Conservation (phyloP, 2,329 filamentous ascomycete species). For the Fusarium avenaceum region DNA sequence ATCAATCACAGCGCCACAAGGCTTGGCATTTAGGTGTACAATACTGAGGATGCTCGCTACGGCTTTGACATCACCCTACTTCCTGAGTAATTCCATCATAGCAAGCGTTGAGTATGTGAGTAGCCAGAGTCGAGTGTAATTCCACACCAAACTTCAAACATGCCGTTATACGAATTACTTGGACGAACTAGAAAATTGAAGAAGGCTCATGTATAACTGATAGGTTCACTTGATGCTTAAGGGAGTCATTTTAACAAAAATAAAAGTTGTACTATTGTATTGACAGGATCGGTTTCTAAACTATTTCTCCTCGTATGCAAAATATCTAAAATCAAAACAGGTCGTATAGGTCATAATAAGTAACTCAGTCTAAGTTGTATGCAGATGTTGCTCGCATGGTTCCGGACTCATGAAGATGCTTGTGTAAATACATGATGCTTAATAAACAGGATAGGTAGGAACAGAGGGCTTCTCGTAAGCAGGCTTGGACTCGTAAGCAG, state of each 20-base stretch:
- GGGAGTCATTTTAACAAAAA: neutral
- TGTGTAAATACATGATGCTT: slow-evolving; percentile 10
- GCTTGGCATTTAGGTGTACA: too few species aligned
- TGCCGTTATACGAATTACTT: neutral
- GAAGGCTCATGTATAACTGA: too few species aligned
- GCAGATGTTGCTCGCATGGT: slow-evolving; percentile 18
- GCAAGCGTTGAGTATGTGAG: neutral
- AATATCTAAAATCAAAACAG: slow-evolving; percentile 29
- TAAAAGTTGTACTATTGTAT: slow-evolving; percentile 28
- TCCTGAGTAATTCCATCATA: too few species aligned
- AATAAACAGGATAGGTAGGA: slow-evolving; percentile 22
- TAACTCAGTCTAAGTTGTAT: slow-evolving; percentile 25
- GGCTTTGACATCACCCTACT: too few species aligned
- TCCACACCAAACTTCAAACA: neutral
- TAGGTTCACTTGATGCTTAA: too few species aligned
- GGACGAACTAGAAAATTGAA: too few species aligned
- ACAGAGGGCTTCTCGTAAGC: slow-evolving; percentile 14
- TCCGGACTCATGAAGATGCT: slow-evolving; percentile 26
- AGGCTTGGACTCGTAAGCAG: slow-evolving; percentile 12
- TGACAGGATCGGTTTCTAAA: slow-evolving; percentile 27
- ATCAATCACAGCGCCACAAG: too few species aligned
- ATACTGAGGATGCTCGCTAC: too few species aligned
- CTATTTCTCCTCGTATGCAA: slow-evolving; percentile 16
- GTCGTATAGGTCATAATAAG: slow-evolving; percentile 23
- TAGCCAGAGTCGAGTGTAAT: too few species aligned